Conservation (phyloP, 345 rosid species). For the Hibiscus trionum region DNA sequence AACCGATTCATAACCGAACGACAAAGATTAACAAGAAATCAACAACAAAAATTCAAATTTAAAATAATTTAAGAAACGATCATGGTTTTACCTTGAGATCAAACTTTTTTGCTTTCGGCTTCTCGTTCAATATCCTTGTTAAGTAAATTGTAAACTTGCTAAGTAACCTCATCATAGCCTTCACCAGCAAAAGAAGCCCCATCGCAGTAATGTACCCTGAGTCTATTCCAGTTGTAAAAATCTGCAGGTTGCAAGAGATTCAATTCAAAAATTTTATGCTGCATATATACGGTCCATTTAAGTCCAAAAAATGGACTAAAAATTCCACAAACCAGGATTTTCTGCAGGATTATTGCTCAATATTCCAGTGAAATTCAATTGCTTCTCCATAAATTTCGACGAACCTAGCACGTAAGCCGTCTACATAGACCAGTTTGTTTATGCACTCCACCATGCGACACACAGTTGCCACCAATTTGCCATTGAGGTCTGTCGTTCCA, state of each 20-base stretch:
- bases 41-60: neutral
- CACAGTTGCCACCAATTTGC: too few species aligned
- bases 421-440: too few species aligned
- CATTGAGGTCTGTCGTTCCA: too few species aligned
- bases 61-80: neutral
- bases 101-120: conserved; percentile 54
- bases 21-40: neutral
- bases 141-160: neutral
- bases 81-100: conserved; percentile 57
- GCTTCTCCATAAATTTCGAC: conserved; percentile 56
- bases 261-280: neutral
- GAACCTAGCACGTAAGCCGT: conserved; percentile 26
- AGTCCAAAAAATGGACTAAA: neutral
- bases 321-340: conserved; percentile 43
- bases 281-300: neutral
- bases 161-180: conserved; percentile 57
- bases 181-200: conserved; percentile 89
- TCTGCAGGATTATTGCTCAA: conserved; percentile 54
- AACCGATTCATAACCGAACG: neutral
- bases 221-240: conserved; percentile 91
- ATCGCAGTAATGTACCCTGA: conserved; percentile 83
- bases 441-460: too few species aligned
- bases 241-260: conserved; percentile 32
- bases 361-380: conserved; percentile 45
- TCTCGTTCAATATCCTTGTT: conserved; percentile 44